Evolutionary conservation across 306 rosid genomes (phyloP).

Genomic region (Macrotyloma uniflorum): DNA sequence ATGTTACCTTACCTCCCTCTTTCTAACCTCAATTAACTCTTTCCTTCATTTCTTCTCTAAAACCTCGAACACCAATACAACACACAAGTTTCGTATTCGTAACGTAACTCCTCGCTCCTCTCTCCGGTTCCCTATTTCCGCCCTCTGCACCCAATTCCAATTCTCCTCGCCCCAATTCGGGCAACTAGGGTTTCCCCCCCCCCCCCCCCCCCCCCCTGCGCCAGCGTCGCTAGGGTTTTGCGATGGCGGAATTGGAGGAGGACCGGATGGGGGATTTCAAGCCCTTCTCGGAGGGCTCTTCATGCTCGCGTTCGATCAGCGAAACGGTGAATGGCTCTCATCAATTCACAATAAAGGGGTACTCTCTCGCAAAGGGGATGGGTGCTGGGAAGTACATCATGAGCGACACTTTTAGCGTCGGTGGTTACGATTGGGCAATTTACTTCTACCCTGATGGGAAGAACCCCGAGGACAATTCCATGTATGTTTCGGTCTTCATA

Average conservation of each 20-base stretch:
- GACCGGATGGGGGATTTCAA: slow-evolving; percentile 49
- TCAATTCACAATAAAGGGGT: slow-evolving; percentile 76
- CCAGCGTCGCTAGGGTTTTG: slow-evolving; percentile 42
- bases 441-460: slow-evolving; percentile 95
- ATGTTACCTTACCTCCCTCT: not conserved
- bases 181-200: slow-evolving; percentile 40
- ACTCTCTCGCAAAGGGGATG: slow-evolving; percentile 92
- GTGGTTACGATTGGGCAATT: slow-evolving; percentile 94
- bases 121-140: not conserved
- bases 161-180: slow-evolving; percentile 13
- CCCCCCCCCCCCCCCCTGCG: slow-evolving; percentile 6
- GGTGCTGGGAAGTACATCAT: slow-evolving; percentile 82
- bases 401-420: slow-evolving; percentile 83
- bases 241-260: slow-evolving; percentile 40
- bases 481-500: slow-evolving; percentile 82
- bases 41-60: not conserved
- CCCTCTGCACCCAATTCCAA: not conserved
- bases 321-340: slow-evolving; percentile 88
- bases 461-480: slow-evolving; percentile 80
- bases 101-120: not conserved
- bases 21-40: not conserved
- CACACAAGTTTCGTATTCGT: not conserved
- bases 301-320: slow-evolving; percentile 73
- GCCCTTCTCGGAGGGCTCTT: slow-evolving; percentile 54
- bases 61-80: not conserved